Evolutionary conservation across 202 grass and related monocot genomes (phyloP).

Genomic region (Miscanthus sacchariflorus): DNA sequence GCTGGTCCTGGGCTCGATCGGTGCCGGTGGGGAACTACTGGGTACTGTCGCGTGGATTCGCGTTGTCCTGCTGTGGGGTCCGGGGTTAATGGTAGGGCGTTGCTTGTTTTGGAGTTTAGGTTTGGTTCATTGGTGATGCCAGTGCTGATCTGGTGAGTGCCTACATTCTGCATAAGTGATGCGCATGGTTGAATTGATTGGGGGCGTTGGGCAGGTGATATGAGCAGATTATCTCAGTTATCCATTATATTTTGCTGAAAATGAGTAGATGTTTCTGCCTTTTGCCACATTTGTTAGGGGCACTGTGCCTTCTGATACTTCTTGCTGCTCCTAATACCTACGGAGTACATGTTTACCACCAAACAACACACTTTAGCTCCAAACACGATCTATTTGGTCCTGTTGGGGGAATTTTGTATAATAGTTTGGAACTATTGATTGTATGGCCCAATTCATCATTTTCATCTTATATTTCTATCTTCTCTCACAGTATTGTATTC

Average conservation of each 20-base stretch:
- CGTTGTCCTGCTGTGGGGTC: background rate
- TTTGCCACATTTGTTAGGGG: slow-evolving; percentile 11
- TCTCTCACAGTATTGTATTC: background rate
- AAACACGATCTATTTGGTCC: background rate
- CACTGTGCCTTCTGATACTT: background rate
- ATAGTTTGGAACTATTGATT: background rate
- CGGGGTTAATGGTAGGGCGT: slow-evolving; percentile 3
- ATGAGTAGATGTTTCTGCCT: background rate
- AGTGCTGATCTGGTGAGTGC: background rate
- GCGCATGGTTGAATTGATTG: background rate
- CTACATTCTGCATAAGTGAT: background rate
- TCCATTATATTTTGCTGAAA: slow-evolving; percentile 19
- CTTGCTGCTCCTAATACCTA: background rate
- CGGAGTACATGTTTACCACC: background rate
- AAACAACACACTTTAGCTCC: background rate
- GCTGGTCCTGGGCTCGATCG: background rate
- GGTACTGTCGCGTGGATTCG: background rate
- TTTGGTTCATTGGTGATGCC: background rate
- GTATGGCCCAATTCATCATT: background rate
- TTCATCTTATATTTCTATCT: background rate
- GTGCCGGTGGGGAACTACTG: background rate
- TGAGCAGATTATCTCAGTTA: background rate
- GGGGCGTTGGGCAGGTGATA: background rate
- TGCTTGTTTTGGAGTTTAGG: slow-evolving; percentile 20
- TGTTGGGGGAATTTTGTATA: background rate